A percentile compares a stretch with the other conserved stretches of the same genome.
phyloP scores from a whole-genome alignment of 495 filamentous ascomycete genomes.

The Neurospora terricola region DNA sequence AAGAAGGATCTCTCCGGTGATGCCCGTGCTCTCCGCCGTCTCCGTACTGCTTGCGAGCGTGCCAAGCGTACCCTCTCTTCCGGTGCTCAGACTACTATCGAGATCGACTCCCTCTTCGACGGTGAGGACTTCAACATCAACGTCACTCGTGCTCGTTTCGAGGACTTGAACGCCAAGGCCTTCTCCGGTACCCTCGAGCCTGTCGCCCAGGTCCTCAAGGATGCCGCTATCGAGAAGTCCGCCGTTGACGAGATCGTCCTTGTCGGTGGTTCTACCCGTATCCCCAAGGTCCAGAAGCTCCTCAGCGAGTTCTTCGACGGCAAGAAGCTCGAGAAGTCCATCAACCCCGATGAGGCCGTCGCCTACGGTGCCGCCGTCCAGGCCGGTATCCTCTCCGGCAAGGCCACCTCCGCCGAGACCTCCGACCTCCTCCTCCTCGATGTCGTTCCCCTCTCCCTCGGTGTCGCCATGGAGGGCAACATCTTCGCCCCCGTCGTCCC shows the following conservation, averaged over 20 bases:
- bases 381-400: constrained; percentile 94
- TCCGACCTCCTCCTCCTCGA: constrained; percentile 93
- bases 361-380: constrained; percentile 98
- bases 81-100: constrained; percentile 92
- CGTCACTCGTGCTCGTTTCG: constrained; percentile 98
- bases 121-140: constrained; percentile 97
- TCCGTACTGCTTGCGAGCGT: constrained; percentile 97
- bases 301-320: constrained; percentile 97
- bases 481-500: constrained; percentile 95
- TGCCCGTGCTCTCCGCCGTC: constrained; percentile 92
- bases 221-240: constrained; percentile 89
- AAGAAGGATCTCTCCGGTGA: constrained; percentile 77
- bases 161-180: constrained; percentile 95
- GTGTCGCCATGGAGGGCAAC: constrained; percentile 99
- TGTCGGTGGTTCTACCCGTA: constrained; percentile 98
- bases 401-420: constrained; percentile 90
- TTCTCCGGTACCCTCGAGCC: constrained; percentile 96
- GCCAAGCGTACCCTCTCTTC: constrained; percentile 98
- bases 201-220: constrained; percentile 96
- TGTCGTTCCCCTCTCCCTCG: constrained; percentile 92
- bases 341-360: constrained; percentile 99
- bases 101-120: constrained; percentile 98
- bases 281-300: constrained; percentile 97
- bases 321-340: constrained; percentile 99
- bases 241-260: constrained; percentile 96